These are phyloP conservation scores for Aspergillus pseudoterreus DNA, from an alignment of 2,329 filamentous ascomycete genomes.

Conservation along the genomic window DNA sequence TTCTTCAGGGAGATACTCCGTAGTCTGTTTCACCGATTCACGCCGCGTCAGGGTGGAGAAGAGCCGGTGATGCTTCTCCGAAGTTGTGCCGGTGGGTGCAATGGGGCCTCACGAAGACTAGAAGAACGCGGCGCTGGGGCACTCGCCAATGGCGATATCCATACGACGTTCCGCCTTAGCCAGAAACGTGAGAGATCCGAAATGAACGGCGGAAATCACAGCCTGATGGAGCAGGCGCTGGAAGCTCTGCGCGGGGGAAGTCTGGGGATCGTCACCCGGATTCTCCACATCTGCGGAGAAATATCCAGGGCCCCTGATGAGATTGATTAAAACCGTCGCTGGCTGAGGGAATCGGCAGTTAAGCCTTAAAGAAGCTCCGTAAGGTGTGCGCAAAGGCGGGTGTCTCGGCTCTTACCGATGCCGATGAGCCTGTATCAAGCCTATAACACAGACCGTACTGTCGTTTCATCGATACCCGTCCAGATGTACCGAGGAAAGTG, in stretches of 20 bases:
- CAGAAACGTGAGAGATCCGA: constrained; percentile 1
- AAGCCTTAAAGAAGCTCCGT: neutral
- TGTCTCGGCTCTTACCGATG: constrained; percentile 3
- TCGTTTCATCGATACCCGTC: neutral
- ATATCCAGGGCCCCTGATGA: neutral
- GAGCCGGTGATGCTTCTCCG: neutral
- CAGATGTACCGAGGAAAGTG: neutral
- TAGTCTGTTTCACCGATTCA: neutral
- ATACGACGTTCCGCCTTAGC: neutral
- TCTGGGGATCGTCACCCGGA: constrained; percentile 6
- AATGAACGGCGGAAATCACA: neutral
- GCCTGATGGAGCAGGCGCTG: neutral
- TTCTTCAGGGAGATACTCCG: neutral
- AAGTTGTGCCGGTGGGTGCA: constrained; percentile 4
- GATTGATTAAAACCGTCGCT: neutral
- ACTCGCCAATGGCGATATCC: neutral
- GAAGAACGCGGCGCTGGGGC: neutral
- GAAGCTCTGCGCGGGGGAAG: neutral
- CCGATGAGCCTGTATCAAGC: neutral
- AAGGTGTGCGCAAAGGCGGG: neutral
- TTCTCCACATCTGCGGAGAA: constrained; percentile 10
- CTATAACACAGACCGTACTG: neutral
- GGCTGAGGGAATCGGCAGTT: constrained; percentile 4
- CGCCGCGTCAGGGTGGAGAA: neutral
- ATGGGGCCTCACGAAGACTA: too few species aligned